Evolutionary conservation across 1,284 basidiomycete genomes (phyloP).

Genomic region (Ceratobasidium sp.): DNA sequence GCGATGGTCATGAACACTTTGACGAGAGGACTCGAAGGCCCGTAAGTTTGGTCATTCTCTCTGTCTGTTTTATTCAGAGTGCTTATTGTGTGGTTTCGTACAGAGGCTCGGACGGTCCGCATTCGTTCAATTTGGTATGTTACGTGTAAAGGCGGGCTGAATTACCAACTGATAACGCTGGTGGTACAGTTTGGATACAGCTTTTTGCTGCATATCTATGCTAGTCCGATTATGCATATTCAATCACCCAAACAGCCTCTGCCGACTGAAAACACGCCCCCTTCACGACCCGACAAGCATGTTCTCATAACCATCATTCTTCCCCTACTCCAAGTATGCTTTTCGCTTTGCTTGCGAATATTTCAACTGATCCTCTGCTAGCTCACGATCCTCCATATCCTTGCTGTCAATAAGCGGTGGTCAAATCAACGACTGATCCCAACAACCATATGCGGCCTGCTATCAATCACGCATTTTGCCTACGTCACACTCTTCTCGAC

Average conservation of each 20-base stretch:
- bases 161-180: slow-evolving; percentile 23
- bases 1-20: slow-evolving; percentile 70
- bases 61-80: slow-evolving; percentile 4
- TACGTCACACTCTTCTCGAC: slow-evolving; percentile 61
- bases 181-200: slow-evolving; percentile 69
- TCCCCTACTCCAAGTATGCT: slow-evolving; percentile 68
- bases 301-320: slow-evolving; percentile 70
- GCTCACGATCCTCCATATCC: slow-evolving; percentile 67
- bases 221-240: slow-evolving; percentile 65
- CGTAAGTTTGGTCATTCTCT: slow-evolving; percentile 37
- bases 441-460: slow-evolving; percentile 64
- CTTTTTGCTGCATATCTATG: slow-evolving; percentile 74
- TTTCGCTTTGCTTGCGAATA: neutral
- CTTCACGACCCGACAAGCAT: slow-evolving; percentile 70
- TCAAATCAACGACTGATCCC: slow-evolving; percentile 68
- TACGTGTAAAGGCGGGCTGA: neutral
- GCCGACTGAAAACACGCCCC: slow-evolving; percentile 11
- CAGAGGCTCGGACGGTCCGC: slow-evolving; percentile 35
- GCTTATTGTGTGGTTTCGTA: neutral
- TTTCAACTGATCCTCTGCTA: slow-evolving; percentile 46
- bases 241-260: slow-evolving; percentile 44
- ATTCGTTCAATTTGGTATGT: slow-evolving; percentile 43
- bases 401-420: slow-evolving; percentile 67
- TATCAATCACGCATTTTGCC: slow-evolving; percentile 71
- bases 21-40: slow-evolving; percentile 68